Conservation (phyloP, 179 eudicot species). For the Gypsophila paniculata region DNA sequence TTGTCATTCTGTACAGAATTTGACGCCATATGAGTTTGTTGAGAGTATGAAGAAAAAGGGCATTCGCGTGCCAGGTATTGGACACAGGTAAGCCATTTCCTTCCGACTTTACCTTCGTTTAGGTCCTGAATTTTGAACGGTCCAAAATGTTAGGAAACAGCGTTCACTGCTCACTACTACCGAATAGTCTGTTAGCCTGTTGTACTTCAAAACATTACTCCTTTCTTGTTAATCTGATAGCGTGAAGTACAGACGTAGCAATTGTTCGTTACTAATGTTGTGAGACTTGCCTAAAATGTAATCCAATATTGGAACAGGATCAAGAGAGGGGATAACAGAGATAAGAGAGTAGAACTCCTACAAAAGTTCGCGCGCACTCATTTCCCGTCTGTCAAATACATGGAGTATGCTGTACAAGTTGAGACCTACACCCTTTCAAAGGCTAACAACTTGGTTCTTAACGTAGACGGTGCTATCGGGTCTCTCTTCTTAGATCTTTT, state of each 20-base stretch:
- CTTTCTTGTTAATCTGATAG: no score
- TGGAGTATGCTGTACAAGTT: constrained; percentile 94
- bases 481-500: constrained; percentile 95
- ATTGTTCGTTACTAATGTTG: no score
- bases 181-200: no score
- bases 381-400: constrained; percentile 94
- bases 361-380: constrained; percentile 76
- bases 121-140: no score
- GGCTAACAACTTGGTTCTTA: constrained; percentile 87
- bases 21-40: constrained; percentile 88
- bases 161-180: no score
- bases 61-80: constrained; percentile 97
- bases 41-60: constrained; percentile 99
- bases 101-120: not conserved
- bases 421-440: constrained; percentile 94
- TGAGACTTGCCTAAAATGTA: not conserved
- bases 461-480: constrained; percentile 96
- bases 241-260: no score
- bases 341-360: constrained; percentile 94
- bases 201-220: no score
- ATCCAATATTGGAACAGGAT: constrained; percentile 41
- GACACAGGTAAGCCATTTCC: constrained; percentile 66
- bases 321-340: constrained; percentile 98
- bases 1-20: constrained; percentile 47
- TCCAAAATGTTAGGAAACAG: no score